Base-by-base conservation (phyloP, 106 monocot species). In the Ottelia alismoides region DNA sequence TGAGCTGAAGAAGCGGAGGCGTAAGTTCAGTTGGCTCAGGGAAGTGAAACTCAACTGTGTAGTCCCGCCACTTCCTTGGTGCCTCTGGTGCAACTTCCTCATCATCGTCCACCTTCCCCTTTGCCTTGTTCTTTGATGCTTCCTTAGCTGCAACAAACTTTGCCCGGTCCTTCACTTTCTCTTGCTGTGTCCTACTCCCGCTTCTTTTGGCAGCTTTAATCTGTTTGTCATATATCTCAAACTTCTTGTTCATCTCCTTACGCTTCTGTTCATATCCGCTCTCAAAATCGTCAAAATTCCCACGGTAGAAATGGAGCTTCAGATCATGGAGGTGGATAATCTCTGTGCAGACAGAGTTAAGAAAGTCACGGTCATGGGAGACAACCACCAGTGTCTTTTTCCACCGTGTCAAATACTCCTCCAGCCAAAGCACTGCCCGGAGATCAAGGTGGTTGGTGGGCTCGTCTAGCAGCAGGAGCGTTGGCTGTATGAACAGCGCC, bases 391-490 rank as follows among this genome's bases (percentile, higher is more conserved):
- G n/a, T n/a, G n/a, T n/a, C n/a, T n/a, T n/a, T n/a, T n/a, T n/a
- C n/a, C n/a, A n/a, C n/a, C n/a, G n/a, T n/a, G n/a, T n/a, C n/a
- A n/a, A n/a, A n/a, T n/a, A n/a, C n/a, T n/a, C n/a, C n/a, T 91
- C 90, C 0, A 91, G 67, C 90, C 90, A 91, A 1, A 91, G 77
- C 32, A 91, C 90, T 2, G 90, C 90, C 25, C 90, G 69, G 44
- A 91, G 74, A 55, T 91, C 90, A 20, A 91, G 80, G 52, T 91
- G 90, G n/a, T n/a, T n/a, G n/a, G n/a, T n/a, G n/a, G n/a, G n/a
- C n/a, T n/a, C n/a, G n/a, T n/a, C n/a, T n/a, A n/a, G n/a, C n/a
- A n/a, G n/a, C n/a, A n/a, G n/a, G n/a, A n/a, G n/a, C n/a, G n/a
- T n/a, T n/a, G n/a, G n/a, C n/a, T n/a, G n/a, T n/a, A n/a, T n/a